These are phyloP conservation scores for Parastagonospora nodorum DNA, from an alignment of 2,329 filamentous ascomycete genomes.

Conservation along the genomic window DNA sequence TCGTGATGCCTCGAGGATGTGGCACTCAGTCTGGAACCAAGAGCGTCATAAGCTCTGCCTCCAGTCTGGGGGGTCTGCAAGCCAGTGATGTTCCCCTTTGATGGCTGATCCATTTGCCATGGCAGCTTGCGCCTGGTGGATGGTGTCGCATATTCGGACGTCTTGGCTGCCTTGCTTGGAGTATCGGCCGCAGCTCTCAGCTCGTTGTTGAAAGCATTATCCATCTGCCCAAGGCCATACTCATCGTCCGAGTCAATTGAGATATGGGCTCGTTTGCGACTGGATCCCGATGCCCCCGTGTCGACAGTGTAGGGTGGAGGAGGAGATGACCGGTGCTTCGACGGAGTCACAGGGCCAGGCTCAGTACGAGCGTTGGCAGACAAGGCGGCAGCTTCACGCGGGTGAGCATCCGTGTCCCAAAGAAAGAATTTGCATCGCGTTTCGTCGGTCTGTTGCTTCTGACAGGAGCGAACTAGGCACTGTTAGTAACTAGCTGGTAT, in stretches of 20 bases:
- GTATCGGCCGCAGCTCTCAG: conserved; percentile 43
- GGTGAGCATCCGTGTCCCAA: conserved; percentile 60
- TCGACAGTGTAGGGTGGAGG: conserved; percentile 23
- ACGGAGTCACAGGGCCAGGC: conserved; percentile 26
- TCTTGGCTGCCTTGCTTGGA: conserved; percentile 49
- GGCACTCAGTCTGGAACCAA: conserved; percentile 16
- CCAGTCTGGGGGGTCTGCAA: conserved; percentile 38
- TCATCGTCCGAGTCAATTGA: conserved; percentile 41
- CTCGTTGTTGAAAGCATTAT: conserved; percentile 40
- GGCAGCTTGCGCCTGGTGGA: conserved; percentile 42
- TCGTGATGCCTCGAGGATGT: conserved; percentile 21
- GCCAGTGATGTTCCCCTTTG: conserved; percentile 9
- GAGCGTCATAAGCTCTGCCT: conserved; percentile 14
- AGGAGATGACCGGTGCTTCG: conserved; percentile 21
- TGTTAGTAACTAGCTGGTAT: conserved; percentile 10
- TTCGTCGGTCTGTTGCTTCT: conserved; percentile 51
- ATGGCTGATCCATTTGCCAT: conserved; percentile 41
- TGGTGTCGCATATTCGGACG: conserved; percentile 45
- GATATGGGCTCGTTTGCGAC: conserved; percentile 38
- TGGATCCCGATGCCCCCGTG: conserved; percentile 9
- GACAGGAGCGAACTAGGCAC: conserved; percentile 60
- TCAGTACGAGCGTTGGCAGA: conserved; percentile 57
- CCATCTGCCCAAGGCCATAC: conserved; percentile 36
- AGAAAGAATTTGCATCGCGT: conserved; percentile 63
- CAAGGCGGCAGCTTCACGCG: conserved; percentile 54